A percentile compares a stretch with the other conserved stretches of the same genome.
phyloP scores from a whole-genome alignment of 1,139 yeast genomes.

The Blastobotrys malaysiensis region DNA sequence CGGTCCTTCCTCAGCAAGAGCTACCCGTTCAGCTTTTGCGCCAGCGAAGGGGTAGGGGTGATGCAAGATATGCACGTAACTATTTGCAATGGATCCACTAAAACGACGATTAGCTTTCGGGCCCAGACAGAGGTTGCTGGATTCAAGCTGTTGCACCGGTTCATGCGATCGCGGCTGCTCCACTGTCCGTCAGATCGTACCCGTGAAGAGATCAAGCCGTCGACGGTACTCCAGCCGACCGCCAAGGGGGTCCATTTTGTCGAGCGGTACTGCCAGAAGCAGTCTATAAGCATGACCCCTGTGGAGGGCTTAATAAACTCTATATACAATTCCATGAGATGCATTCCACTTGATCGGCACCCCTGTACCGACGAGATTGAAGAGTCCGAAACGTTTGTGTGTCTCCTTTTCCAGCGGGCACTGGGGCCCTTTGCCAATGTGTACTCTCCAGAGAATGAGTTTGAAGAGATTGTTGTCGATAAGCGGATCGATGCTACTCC shows the following conservation, averaged over 20 bases:
- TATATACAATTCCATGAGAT: slow-evolving; percentile 62
- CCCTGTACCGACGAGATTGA: slow-evolving; percentile 54
- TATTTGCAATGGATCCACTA: slow-evolving; percentile 39
- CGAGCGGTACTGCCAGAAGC: slow-evolving; percentile 50
- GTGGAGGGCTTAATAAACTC: slow-evolving; percentile 39
- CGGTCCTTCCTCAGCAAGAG: slow-evolving; percentile 33
- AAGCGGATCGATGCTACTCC: slow-evolving; percentile 69
- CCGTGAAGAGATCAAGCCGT: slow-evolving; percentile 15
- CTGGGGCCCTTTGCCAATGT: slow-evolving; percentile 66
- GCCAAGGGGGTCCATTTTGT: slow-evolving; percentile 83
- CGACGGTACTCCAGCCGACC: slow-evolving; percentile 62
- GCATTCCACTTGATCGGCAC: slow-evolving; percentile 66
- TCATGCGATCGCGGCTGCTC: slow-evolving; percentile 61
- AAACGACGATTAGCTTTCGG: slow-evolving; percentile 55
- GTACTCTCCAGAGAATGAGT: slow-evolving; percentile 48
- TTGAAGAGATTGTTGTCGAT: slow-evolving; percentile 19
- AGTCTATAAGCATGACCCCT: slow-evolving; percentile 40
- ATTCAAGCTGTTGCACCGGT: slow-evolving; percentile 43
- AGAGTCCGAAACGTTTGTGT: slow-evolving; percentile 60
- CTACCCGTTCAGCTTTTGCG: slow-evolving; percentile 50
- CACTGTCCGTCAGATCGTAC: slow-evolving; percentile 71
- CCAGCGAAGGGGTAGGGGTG: slow-evolving; percentile 45
- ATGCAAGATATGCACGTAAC: slow-evolving; percentile 49
- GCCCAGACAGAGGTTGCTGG: slow-evolving; percentile 51
- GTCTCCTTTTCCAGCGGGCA: slow-evolving; percentile 55